Base-by-base conservation (phyloP, 176 grass and related monocot species). In the Bromus sterilis region DNA sequence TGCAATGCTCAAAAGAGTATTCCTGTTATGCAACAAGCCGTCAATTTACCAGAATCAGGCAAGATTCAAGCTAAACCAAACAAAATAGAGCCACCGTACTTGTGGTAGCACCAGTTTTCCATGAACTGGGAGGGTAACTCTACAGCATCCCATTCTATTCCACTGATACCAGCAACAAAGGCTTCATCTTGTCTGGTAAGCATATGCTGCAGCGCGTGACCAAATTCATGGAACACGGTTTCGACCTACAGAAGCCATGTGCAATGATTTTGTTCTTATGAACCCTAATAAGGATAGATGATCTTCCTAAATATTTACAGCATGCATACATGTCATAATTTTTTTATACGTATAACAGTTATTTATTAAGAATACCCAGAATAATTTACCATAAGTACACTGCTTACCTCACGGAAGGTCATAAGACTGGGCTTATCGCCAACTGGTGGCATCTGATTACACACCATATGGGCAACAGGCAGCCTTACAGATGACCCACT, bases 51-150 rank as follows among this genome's bases (percentile, higher is more conserved):
- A 23, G 4, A 87, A 74, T 23, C 14, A 28, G 55, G 24, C 39
- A 37, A 68, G 67, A 66, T 28, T 65, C 21, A 55, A 77, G 76
- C 4, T 35, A 69, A 77, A 81, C 12, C 6, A n/a, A 41, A 83
- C 21, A 33, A 65, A 51, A 67, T 33, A 86, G 25, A 85, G 29
- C 3, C 32, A 46, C 57, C 64, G 46, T 91, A 98, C 96, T 92
- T 95, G 64, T 98, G 96, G 49, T 98, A 98, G 84, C 96, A 98
- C 96, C 96, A 98, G 56, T 98, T 98, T 74, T 98, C 96, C 96
- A 98, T 98, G 78, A 98, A 98, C 56, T 98, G 96, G 41, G 96
- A 98, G 53, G 96, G 96, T 75, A 98, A 82, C 70, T 98, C 96
- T 61, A 98, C 90, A 3, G 96, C 96, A 95, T 98, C 96, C 96